phyloP scores from a whole-genome alignment of 208 protist species.

The Endotrypanum monterogeii region DNA sequence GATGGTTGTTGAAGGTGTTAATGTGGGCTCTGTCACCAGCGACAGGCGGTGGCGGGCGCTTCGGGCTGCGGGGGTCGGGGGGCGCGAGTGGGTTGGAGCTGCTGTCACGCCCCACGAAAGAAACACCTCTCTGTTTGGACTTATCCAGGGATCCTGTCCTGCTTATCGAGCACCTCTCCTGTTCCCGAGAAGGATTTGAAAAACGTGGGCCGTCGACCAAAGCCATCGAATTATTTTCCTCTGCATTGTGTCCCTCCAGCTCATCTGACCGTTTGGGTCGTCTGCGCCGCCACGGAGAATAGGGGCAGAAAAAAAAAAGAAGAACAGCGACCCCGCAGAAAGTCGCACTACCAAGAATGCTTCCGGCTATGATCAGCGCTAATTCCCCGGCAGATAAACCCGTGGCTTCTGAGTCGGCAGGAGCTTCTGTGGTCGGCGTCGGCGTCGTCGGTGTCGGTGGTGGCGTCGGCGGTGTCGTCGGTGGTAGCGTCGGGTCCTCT shows the following conservation, averaged over 20 bases:
- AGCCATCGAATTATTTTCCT: neutral
- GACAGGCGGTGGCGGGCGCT: conserved; percentile 1
- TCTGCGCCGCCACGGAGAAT: neutral
- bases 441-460: neutral
- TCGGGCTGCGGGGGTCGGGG: neutral
- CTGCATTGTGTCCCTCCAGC: neutral
- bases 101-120: too few relatives aligned
- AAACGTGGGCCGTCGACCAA: neutral
- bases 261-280: neutral
- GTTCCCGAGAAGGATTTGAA: neutral
- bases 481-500: neutral
- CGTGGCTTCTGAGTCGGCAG: neutral
- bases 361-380: neutral
- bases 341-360: neutral
- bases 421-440: neutral
- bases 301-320: neutral
- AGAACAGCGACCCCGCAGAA: neutral
- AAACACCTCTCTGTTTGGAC: neutral
- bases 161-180: neutral
- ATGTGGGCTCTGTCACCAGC: conserved; percentile 9
- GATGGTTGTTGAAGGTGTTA: conserved; percentile 16
- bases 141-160: neutral
- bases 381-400: neutral
- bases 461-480: neutral
- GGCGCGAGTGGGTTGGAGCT: conserved; percentile 15